Evolutionary conservation across 352 stramenopile species (phyloP).

Genomic region (Globisporangium heterothallicum): DNA sequence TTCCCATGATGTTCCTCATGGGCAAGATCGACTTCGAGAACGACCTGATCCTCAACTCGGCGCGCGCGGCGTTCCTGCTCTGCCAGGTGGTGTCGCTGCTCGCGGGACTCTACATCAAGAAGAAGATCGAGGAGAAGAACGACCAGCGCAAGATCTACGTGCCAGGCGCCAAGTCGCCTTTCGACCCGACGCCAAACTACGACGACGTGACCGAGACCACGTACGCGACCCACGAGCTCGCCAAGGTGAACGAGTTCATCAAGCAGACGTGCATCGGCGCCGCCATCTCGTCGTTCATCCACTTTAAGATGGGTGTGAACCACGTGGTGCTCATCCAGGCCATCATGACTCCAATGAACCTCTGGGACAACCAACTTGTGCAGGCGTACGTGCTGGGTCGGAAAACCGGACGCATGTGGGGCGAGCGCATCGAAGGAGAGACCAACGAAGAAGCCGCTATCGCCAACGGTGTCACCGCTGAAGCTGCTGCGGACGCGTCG

Average conservation of each 20-base stretch:
- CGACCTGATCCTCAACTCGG: slow-evolving; percentile 46
- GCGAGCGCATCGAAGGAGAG: slow-evolving; percentile 75
- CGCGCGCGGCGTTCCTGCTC: slow-evolving; percentile 59
- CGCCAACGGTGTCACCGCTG: slow-evolving; percentile 18
- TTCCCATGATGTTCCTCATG: slow-evolving; percentile 85
- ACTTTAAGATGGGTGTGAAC: slow-evolving; percentile 85
- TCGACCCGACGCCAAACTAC: slow-evolving; percentile 78
- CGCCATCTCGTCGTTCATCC: slow-evolving; percentile 70
- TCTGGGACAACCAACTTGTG: slow-evolving; percentile 77
- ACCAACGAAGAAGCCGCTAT: slow-evolving; percentile 45
- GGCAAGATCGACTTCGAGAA: slow-evolving; percentile 85
- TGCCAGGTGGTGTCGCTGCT: slow-evolving; percentile 57
- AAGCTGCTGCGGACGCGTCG: slow-evolving; percentile 4
- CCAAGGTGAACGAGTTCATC: slow-evolving; percentile 73
- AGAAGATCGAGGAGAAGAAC: slow-evolving; percentile 67
- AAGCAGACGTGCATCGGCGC: slow-evolving; percentile 81
- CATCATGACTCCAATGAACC: slow-evolving; percentile 80
- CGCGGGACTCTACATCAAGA: slow-evolving; percentile 66
- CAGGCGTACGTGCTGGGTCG: slow-evolving; percentile 70
- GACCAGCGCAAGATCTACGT: slow-evolving; percentile 80
- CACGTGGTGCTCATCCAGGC: slow-evolving; percentile 85
- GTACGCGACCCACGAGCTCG: slow-evolving; percentile 63
- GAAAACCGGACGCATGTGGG: slow-evolving; percentile 63
- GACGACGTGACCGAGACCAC: slow-evolving; percentile 73
- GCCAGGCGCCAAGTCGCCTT: slow-evolving; percentile 60